These are phyloP conservation scores for Proteromonas lacertae DNA, from an alignment of 352 stramenopile genomes.

Conservation along the genomic window DNA sequence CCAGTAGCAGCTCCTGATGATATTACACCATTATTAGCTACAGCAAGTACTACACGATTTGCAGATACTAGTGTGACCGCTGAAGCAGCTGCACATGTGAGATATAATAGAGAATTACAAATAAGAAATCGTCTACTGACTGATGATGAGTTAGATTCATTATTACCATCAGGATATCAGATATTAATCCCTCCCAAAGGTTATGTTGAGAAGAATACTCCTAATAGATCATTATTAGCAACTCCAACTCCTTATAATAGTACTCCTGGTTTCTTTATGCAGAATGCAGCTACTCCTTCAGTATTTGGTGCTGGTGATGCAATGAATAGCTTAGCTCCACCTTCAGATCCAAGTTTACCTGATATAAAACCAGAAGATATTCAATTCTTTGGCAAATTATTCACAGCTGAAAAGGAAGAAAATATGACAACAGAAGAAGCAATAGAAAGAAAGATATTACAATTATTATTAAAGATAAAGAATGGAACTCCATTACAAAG, in stretches of 20 bases:
- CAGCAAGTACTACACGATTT: constrained; percentile 1
- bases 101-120: constrained; percentile 78
- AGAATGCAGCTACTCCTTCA: constrained; percentile 27
- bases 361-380: constrained; percentile 95
- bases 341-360: constrained; percentile 36
- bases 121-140: constrained; percentile 68
- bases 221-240: constrained; percentile 57
- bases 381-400: constrained; percentile 24
- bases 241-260: constrained; percentile 63
- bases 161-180: constrained; percentile 66
- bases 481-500: constrained; percentile 83
- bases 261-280: constrained; percentile 21
- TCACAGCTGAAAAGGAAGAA: constrained; percentile 21
- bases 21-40: constrained; percentile 1
- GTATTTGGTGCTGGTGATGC: constrained; percentile 24
- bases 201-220: constrained; percentile 77
- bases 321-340: constrained; percentile 40
- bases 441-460: constrained; percentile 87
- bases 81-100: constrained; percentile 53
- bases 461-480: constrained; percentile 91
- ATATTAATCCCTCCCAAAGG: constrained; percentile 63
- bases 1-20: not conserved
- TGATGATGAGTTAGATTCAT: no score
- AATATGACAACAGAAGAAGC: constrained; percentile 41
- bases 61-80: constrained; percentile 27